Conservation (phyloP, 352 stramenopile genomes). For the Pythium periplocum region DNA sequence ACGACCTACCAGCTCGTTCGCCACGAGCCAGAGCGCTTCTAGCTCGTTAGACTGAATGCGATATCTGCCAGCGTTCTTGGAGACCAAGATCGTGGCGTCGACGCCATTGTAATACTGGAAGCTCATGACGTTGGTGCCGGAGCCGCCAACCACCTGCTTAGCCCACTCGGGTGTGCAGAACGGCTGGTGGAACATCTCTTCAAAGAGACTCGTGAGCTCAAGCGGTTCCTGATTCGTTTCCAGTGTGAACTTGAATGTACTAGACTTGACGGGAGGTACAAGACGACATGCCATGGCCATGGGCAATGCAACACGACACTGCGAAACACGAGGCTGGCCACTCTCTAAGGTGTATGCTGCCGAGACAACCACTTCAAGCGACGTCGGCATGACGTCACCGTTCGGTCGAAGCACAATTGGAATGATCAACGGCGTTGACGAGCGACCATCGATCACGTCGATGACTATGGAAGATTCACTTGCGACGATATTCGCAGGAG, state of each 20-base stretch:
- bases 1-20: constrained; percentile 65
- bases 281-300: constrained; percentile 70
- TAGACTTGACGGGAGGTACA: constrained; percentile 72
- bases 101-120: constrained; percentile 88
- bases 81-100: constrained; percentile 84
- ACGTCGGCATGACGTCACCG: constrained; percentile 48
- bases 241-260: constrained; percentile 85
- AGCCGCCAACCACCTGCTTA: constrained; percentile 52
- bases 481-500: constrained; percentile 54
- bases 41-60: constrained; percentile 85
- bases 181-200: constrained; percentile 84
- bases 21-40: constrained; percentile 72
- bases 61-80: constrained; percentile 86
- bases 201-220: constrained; percentile 70
- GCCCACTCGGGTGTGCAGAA: constrained; percentile 61
- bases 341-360: constrained; percentile 71
- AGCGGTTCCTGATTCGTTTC: constrained; percentile 82
- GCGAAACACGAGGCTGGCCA: constrained; percentile 61
- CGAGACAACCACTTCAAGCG: constrained; percentile 52
- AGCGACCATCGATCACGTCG: constrained; percentile 57
- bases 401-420: constrained; percentile 50
- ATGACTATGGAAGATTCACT: constrained; percentile 67
- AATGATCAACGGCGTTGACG: constrained; percentile 59
- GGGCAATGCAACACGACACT: constrained; percentile 60
- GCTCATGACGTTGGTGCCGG: constrained; percentile 72